Evolutionary conservation across 257 asterid genomes (phyloP).

Genomic region (Solanum peruvianum): DNA sequence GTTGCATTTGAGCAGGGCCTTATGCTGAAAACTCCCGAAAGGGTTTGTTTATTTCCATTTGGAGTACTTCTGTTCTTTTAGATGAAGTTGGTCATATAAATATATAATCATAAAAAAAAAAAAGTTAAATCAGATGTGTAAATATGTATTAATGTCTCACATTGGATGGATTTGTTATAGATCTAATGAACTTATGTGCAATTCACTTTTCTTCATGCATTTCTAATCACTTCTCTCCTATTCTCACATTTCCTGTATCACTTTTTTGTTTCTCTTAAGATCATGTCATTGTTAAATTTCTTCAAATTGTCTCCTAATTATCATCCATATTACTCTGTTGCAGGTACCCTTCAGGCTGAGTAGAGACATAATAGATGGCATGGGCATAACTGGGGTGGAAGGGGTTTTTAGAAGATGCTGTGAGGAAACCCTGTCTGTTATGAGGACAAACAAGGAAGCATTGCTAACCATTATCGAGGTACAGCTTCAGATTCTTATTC

Average conservation of each 20-base stretch:
- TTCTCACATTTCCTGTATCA: not conserved
- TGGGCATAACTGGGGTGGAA: conserved; percentile 98
- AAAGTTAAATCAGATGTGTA: not conserved
- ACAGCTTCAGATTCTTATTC: not conserved
- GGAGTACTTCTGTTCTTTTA: not conserved
- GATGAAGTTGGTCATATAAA: not conserved
- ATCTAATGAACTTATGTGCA: not conserved
- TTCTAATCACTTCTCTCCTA: not conserved
- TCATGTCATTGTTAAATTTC: not conserved
- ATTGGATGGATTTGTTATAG: not conserved
- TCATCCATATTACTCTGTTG: conserved; percentile 1
- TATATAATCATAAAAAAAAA: not conserved
- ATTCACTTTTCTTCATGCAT: not conserved
- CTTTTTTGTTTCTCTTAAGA: not conserved
- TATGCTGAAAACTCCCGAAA: conserved; percentile 97
- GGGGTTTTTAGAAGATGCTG: conserved; percentile 96
- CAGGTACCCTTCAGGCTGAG: conserved; percentile 96
- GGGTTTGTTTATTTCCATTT: conserved; percentile 34
- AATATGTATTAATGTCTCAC: not conserved
- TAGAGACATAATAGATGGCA: conserved; percentile 87
- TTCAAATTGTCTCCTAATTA: not conserved
- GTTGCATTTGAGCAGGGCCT: conserved; percentile 99
- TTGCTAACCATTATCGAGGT: conserved; percentile 94
- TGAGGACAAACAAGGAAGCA: conserved; percentile 96
- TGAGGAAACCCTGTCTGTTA: conserved; percentile 91